Evolutionary conservation across 371 early-diverging fungal species (phyloP), one percentile per base, ranked within the genome.

Genomic region (Apophysomyces sp.): DNA sequence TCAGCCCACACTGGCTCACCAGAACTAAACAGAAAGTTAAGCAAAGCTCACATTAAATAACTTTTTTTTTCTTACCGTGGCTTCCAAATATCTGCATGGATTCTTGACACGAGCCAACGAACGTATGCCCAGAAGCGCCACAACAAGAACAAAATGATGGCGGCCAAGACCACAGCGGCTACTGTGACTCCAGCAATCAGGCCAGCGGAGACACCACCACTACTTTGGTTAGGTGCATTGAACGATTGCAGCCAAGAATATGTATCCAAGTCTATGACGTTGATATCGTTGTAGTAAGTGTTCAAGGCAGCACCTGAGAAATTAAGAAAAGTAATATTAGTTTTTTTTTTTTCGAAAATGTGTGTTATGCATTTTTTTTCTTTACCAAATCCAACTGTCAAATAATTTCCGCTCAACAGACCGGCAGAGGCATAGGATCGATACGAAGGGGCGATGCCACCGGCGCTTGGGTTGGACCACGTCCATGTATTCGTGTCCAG

Each of bases 1-100:
- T 80, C 81, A 26, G 81, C 81, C 81, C 81, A 80, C 9, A 77
- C 39, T 21, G 81, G 81, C 58, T 80, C 81, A 71, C 81, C 81
- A 41, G 71, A 67, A 68, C 78, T 73, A n/a, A 54, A 30, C 3
- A 30, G 5, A 2, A 12, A 5, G 24, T 18, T n/a, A 13, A 24
- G 12, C 11, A 54, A 40, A 44, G 24, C n/a, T n/a, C n/a, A n/a
- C n/a, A n/a, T n/a, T n/a, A n/a, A 26, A 0, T 21, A 54, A 3
- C 4, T 44, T 15, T 6, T 26, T 26, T 13, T 30, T 13, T 32
- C 57, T 58, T 69, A 69, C 73, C 79, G 72, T 53, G 81, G 81
- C 40, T 73, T 69, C 81, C 81, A 80, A 18, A 80, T 72, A 55
- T 80, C 81, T 26, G 58, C 41, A 31, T 80, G 81, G 28, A 77